Base-by-base conservation (phyloP, 139 green algal species). In the Zygnema cylindricum region DNA sequence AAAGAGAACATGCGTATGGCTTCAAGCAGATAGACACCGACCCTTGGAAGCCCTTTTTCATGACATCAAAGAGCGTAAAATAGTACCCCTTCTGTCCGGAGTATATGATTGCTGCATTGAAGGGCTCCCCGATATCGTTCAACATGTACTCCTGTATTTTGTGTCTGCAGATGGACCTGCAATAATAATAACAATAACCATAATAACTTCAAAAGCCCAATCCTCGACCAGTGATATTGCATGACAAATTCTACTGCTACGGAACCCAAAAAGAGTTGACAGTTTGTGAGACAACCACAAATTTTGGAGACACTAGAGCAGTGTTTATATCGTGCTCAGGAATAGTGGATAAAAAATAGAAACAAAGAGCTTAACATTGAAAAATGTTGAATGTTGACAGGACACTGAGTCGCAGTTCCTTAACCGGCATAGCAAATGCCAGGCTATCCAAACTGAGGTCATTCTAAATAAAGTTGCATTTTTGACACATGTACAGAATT, bases 111-210 rank as follows among this genome's bases (percentile, higher is more conserved):
- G 21, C 55, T 84, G 71, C 86, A 91, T 35, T 91, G 84, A 81
- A 43, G 69, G 7, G 55, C 43, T 7, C 85, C 57, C 23, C 57
- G 81, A 69, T 43, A 40, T 33, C 40, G 55, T 43, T 69, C 49
- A n/a, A 81, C 86, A 0, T 86, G 55, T 54, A 54, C 33, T 43
- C 36, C 81, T 85, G 85, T 43, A 30, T 49, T 88, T 76, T 88
- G 83, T 55, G 85, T 49, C 78, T 90, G 85, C 57, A 90, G 76
- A 77, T 90, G 85, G 40, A 90, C 85, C 85, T 90, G 63, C 83
- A 49, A 3, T 2, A 39, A 38, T 7, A 2, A 49, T 84, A 49
- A 36, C 77, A 38, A 3, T 33, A 84, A 63, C 49, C 49, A 25
- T 63, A 63, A 63, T 25, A 69, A 35, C 43, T 40, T 33, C 43